Percentiles rank a stretch among this genome's conserved stretches.
phyloP scores from a whole-genome alignment of 495 filamentous ascomycete genomes.

The Delitschia confertaspora region DNA sequence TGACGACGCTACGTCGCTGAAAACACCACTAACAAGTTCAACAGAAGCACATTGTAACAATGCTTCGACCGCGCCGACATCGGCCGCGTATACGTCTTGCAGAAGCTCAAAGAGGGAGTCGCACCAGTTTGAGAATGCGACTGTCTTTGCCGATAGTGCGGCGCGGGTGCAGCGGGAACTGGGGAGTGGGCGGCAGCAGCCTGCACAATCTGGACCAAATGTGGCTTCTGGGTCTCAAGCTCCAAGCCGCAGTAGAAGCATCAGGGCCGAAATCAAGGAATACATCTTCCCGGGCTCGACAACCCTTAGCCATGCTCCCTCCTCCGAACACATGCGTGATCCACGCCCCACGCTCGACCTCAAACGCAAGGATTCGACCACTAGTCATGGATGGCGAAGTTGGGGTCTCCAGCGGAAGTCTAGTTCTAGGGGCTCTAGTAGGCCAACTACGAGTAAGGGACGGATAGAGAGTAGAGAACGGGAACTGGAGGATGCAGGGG shows the following conservation, averaged over 20 bases:
- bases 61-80: slow-evolving; percentile 34
- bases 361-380: slow-evolving; percentile 9
- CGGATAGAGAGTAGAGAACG: slow-evolving; percentile 16
- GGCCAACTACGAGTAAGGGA: slow-evolving; percentile 19
- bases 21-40: slow-evolving; percentile 29
- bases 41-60: slow-evolving; percentile 26
- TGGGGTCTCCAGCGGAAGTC: slow-evolving; percentile 27
- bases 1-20: slow-evolving; percentile 15
- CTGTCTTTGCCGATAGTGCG: slow-evolving; percentile 25
- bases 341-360: slow-evolving; percentile 6
- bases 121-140: slow-evolving; percentile 15
- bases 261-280: slow-evolving; percentile 25
- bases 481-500: slow-evolving; percentile 19
- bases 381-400: slow-evolving; percentile 29
- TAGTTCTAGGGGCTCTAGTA: slow-evolving; percentile 23
- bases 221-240: slow-evolving; percentile 7
- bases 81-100: slow-evolving; percentile 30
- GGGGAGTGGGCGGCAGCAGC: slow-evolving; percentile 28
- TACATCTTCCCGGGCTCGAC: slow-evolving; percentile 30
- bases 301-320: slow-evolving; percentile 19
- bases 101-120: slow-evolving; percentile 33
- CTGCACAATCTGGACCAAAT: slow-evolving; percentile 7
- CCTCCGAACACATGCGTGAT: slow-evolving; percentile 13
- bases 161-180: slow-evolving; percentile 33
- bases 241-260: slow-evolving; percentile 27